Percentiles rank a stretch among this genome's conserved stretches.
phyloP scores from a whole-genome alignment of 306 rosid species.

The Corylus americana region DNA sequence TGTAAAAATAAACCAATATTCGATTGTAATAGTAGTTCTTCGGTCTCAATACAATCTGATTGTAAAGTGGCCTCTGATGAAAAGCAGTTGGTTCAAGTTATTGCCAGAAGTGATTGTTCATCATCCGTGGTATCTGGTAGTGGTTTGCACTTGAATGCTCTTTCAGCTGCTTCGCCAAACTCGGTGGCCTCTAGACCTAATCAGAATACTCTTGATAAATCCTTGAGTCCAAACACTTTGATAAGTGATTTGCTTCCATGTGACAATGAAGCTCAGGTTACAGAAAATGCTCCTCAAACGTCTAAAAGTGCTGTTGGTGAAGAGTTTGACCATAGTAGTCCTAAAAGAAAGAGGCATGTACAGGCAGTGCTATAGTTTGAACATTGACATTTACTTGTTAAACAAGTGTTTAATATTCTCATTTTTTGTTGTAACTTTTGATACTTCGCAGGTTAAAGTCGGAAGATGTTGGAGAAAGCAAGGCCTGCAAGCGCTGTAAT shows the following conservation, averaged over 20 bases:
- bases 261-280: slow-evolving; percentile 40
- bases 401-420: slow-evolving; percentile 1
- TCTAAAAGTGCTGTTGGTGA: slow-evolving; percentile 44
- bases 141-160: slow-evolving; percentile 78
- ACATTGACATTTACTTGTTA: not conserved
- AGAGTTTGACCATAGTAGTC: slow-evolving; percentile 66
- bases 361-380: slow-evolving; percentile 5
- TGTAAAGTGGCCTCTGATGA: slow-evolving; percentile 40
- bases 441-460: slow-evolving; percentile 59
- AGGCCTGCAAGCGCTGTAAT: slow-evolving; percentile 78
- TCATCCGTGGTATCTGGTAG: slow-evolving; percentile 62
- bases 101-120: slow-evolving; percentile 39
- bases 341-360: slow-evolving; percentile 71
- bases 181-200: slow-evolving; percentile 35
- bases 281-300: slow-evolving; percentile 55
- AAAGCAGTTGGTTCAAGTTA: slow-evolving; percentile 40
- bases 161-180: slow-evolving; percentile 48
- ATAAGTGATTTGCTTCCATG: slow-evolving; percentile 47
- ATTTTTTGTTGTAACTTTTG: not conserved
- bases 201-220: slow-evolving; percentile 44
- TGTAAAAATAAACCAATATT: slow-evolving; percentile 14
- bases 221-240: slow-evolving; percentile 33
- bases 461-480: slow-evolving; percentile 57
- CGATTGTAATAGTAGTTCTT: slow-evolving; percentile 37
- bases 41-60: slow-evolving; percentile 35